Evolutionary conservation across 331 rosid species (phyloP), one percentile per base, ranked within the genome.

Genomic region (Spiraea crenata): DNA sequence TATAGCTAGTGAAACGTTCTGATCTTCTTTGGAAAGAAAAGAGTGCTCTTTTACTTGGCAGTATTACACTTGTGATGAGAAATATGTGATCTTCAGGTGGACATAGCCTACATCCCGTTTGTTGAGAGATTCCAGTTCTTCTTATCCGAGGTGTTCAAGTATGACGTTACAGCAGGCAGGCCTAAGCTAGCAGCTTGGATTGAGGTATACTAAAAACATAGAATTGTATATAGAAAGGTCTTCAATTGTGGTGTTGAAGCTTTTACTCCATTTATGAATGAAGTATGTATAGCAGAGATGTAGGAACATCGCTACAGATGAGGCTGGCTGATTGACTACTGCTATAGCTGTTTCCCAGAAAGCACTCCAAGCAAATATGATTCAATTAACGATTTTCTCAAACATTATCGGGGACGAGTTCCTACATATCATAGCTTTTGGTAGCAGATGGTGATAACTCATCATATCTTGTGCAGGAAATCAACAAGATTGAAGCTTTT

Each of bases 161-260:
- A 79, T 71, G 87, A 91, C 51, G 79, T 91, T 63, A 77, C 86
- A 1, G 82, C 73, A 71, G 89, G 97, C 75, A 88, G 92, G 84
- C 95, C 97, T 25, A 85, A 83, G 79, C 82, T 88, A 61, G 83
- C 83, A 47, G 76, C 82, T 51, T 91, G 91, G 91, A 75, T 85
- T 19, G 90, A 87, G 93, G 97, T 86, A 85, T 46, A 20, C 15
- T 7, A 35, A 34, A 25, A 25, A 3, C 54, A 17, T 50, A 49
- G 2, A 7, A 37, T 37, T 67, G 12, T 13, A 0, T 3, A n/a
- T 39, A 41, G 34, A 42, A 54, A 15, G 1, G 7, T 63, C 7
- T 0, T 42, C 64, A 20, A 5, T 7, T 62, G 11, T 34, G 7
- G 14, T 50, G 19, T 40, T 64, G 5, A n/a, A 52, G 72, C 44